Conservation (phyloP, 2,329 filamentous ascomycete species). For the Juglanconis oblonga region DNA sequence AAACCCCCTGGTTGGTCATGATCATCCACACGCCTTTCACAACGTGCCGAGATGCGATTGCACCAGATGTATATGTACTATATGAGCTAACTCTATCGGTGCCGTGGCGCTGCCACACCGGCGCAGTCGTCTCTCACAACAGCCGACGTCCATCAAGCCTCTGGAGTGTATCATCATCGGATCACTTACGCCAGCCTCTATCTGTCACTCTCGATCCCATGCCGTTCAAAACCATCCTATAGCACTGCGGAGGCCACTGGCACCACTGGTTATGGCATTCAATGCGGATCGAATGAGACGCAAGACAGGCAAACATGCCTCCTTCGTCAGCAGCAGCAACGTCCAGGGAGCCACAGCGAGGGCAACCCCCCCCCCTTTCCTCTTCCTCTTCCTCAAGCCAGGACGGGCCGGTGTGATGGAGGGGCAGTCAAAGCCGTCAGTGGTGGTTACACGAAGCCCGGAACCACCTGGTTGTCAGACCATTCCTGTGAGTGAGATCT, state of each 20-base stretch:
- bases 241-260: neutral
- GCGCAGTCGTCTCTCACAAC: neutral
- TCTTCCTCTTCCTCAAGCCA: too few relatives aligned
- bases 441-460: slow-evolving; percentile 13
- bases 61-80: neutral
- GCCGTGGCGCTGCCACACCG: neutral
- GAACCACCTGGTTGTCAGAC: neutral
- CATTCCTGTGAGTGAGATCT: slow-evolving; percentile 5
- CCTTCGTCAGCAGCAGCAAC: neutral
- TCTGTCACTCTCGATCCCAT: neutral
- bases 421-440: slow-evolving; percentile 7
- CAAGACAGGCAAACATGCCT: neutral
- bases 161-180: neutral
- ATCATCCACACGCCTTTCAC: neutral
- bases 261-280: neutral
- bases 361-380: neutral
- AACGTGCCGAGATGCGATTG: neutral
- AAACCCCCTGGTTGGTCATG: neutral
- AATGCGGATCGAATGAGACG: neutral
- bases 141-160: neutral
- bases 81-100: neutral
- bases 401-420: neutral
- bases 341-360: neutral
- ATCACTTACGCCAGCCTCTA: neutral
- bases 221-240: neutral